Evolutionary conservation across 177 flowering plant genomes (phyloP).

Genomic region (Vitis hybrid): DNA sequence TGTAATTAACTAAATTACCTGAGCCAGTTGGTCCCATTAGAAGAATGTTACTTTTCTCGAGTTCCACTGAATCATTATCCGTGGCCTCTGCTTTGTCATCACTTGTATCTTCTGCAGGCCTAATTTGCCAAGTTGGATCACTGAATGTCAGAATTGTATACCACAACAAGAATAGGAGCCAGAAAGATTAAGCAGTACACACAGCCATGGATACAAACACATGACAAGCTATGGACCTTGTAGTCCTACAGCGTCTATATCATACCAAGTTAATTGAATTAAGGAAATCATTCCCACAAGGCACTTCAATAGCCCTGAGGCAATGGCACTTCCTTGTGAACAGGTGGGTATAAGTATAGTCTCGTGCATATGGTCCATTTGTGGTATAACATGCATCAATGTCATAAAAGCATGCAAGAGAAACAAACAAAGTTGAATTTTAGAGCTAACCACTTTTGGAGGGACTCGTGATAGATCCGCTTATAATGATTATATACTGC

Average conservation of each 20-base stretch:
- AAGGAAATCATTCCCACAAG: too few species aligned
- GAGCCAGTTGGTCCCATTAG: conserved; percentile 99
- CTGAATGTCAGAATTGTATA: neutral
- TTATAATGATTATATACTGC: conserved; percentile 96
- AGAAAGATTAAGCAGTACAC: neutral
- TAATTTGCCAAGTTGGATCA: conserved; percentile 26
- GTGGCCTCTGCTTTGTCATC: conserved; percentile 28
- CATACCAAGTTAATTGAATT: too few species aligned
- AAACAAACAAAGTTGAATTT: too few species aligned
- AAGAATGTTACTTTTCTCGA: conserved; percentile 95
- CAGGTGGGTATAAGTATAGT: too few species aligned
- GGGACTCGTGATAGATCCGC: conserved; percentile 68
- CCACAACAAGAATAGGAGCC: neutral
- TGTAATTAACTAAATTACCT: conserved; percentile 43
- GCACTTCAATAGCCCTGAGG: too few species aligned
- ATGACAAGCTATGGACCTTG: neutral
- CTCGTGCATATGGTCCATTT: too few species aligned
- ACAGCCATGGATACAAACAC: neutral
- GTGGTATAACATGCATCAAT: too few species aligned
- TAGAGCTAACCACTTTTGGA: conserved; percentile 40
- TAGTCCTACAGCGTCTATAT: too few species aligned
- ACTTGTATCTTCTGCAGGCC: conserved; percentile 56
- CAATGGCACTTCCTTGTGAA: too few species aligned
- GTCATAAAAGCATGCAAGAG: too few species aligned
- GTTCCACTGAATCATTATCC: conserved; percentile 75